Percentiles rank a stretch among this genome's conserved stretches.
Conservation (phyloP, 2,329 filamentous ascomycete genomes). For the Colletotrichum cordylinicola region DNA sequence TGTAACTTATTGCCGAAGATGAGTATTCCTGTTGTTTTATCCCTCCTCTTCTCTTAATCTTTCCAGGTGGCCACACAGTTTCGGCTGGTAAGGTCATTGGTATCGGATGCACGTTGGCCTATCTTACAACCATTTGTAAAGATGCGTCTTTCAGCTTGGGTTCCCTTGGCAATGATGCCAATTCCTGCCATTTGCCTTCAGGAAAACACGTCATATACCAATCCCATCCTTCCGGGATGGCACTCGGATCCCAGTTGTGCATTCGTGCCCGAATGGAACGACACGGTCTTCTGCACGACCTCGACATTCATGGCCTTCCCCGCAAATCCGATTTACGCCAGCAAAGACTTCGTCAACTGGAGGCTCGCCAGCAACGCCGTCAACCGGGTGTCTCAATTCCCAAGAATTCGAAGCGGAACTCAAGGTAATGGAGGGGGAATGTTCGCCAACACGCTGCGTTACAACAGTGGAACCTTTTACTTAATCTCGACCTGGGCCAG, state of each 20-base stretch:
- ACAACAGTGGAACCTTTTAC: constrained; percentile 48
- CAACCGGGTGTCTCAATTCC: constrained; percentile 42
- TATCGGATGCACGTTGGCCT: background rate
- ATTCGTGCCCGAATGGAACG: constrained; percentile 35
- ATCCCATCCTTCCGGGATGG: constrained; percentile 55
- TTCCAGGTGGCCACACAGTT: background rate
- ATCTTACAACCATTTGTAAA: background rate
- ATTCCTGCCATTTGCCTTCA: background rate
- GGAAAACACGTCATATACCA: constrained; percentile 25
- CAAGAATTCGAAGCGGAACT: constrained; percentile 15
- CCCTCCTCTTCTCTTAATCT: background rate
- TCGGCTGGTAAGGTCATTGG: rapidly evolving
- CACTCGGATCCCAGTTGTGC: constrained; percentile 53
- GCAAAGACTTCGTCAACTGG: constrained; percentile 56
- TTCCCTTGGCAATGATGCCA: background rate
- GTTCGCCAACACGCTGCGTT: constrained; percentile 52
- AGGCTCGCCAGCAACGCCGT: constrained; percentile 45
- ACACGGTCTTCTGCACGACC: constrained; percentile 54
- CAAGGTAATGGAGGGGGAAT: constrained; percentile 35
- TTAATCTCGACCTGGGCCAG: constrained; percentile 23
- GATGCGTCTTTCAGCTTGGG: background rate
- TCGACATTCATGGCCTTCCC: constrained; percentile 60
- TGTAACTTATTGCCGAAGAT: background rate
- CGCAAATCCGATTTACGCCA: constrained; percentile 57
- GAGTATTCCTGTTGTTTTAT: background rate